Evolutionary conservation across 2,329 filamentous ascomycete genomes (phyloP).

Genomic region (Calonectria montana): DNA sequence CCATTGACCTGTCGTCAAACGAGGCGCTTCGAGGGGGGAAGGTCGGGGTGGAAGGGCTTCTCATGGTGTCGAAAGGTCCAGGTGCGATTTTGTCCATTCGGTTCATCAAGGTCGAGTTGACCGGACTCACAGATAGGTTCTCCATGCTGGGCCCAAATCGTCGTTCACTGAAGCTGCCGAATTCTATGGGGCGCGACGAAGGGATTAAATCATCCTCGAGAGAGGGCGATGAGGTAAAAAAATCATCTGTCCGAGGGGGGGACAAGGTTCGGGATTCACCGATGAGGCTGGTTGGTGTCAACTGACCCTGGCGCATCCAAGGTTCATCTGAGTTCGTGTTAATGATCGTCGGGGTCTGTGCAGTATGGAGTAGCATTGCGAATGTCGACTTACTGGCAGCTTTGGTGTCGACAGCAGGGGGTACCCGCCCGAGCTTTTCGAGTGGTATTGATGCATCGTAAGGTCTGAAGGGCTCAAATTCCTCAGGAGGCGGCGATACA

Average conservation of each 20-base stretch:
- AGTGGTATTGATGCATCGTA: conserved; percentile 41
- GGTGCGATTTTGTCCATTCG: conserved; percentile 75
- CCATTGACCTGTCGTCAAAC: conserved; percentile 31
- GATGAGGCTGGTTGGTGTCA: conserved; percentile 73
- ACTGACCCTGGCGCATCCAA: conserved; percentile 65
- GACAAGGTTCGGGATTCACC: conserved; percentile 71
- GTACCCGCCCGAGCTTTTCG: conserved; percentile 54
- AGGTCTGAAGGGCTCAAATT: conserved; percentile 43
- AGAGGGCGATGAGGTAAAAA: conserved; percentile 57
- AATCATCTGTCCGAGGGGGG: conserved; percentile 62
- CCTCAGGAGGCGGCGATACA: conserved; percentile 54
- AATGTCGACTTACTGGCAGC: conserved; percentile 60
- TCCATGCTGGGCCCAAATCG: conserved; percentile 39
- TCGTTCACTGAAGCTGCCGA: conserved; percentile 59
- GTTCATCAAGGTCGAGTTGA: conserved; percentile 59
- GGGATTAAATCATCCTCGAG: conserved; percentile 54
- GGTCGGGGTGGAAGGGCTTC: conserved; percentile 50
- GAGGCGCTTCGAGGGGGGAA: conserved; percentile 47
- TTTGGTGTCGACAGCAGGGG: conserved; percentile 62
- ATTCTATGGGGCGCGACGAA: conserved; percentile 52
- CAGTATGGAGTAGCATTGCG: neutral
- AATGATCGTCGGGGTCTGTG: conserved; percentile 24
- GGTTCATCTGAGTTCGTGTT: conserved; percentile 60
- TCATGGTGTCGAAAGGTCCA: conserved; percentile 70
- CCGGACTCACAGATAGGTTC: conserved; percentile 38